Evolutionary conservation across 1,284 basidiomycete species (phyloP).

Genomic region (Trichosporon sp.): DNA sequence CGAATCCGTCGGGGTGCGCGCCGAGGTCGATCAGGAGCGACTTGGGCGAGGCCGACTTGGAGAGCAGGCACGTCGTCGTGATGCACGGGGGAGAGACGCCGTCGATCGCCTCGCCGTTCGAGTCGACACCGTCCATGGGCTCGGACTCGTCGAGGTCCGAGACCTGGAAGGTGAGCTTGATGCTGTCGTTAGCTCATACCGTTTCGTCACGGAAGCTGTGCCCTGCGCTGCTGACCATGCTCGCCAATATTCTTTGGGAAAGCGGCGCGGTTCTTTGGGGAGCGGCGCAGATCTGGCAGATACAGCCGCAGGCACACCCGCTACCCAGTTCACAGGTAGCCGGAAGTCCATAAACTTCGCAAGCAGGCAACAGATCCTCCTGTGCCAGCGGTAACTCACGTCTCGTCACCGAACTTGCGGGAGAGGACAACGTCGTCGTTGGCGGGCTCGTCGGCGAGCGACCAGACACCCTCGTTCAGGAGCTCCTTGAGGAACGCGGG

Average conservation of each 20-base stretch:
- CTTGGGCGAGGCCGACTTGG: constrained; percentile 66
- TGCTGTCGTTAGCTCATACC: constrained; percentile 35
- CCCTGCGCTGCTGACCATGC: too few species aligned
- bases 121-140: constrained; percentile 31
- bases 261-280: too few species aligned
- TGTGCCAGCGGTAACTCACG: constrained; percentile 60
- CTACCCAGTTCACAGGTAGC: too few species aligned
- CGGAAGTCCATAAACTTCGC: too few species aligned
- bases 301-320: too few species aligned
- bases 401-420: constrained; percentile 88
- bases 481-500: constrained; percentile 81
- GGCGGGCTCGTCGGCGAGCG: constrained; percentile 73
- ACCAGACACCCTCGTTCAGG: constrained; percentile 74
- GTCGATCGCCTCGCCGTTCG: constrained; percentile 40
- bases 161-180: constrained; percentile 56
- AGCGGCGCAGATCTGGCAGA: too few species aligned
- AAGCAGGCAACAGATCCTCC: too few species aligned
- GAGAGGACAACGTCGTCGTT: constrained; percentile 80
- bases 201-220: too few species aligned
- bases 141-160: constrained; percentile 51
- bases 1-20: constrained; percentile 79
- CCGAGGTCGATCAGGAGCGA: constrained; percentile 78
- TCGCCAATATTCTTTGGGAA: too few species aligned
- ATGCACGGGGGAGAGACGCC: constrained; percentile 67
- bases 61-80: constrained; percentile 66